These are phyloP conservation scores for Calendula officinalis DNA, from an alignment of 129 eudicot species.

Conservation along the genomic window DNA sequence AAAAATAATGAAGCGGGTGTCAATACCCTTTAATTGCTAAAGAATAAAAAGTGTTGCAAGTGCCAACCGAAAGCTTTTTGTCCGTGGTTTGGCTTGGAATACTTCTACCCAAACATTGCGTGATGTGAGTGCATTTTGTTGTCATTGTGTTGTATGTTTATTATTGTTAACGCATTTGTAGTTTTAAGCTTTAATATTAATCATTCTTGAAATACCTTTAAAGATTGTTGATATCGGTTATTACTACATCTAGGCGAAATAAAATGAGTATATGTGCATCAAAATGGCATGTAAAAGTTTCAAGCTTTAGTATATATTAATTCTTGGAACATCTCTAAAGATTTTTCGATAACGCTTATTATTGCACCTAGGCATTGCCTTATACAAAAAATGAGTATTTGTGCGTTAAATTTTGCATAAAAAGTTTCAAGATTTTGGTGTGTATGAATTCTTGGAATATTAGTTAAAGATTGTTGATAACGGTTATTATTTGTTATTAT, in stretches of 20 bases:
- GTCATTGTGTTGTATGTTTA: too few relatives aligned
- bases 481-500: not conserved
- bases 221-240: too few relatives aligned
- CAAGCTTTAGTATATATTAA: not conserved
- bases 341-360: too few relatives aligned
- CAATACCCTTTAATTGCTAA: conserved; percentile 67
- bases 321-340: not conserved
- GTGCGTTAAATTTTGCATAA: not conserved
- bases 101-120: conserved; percentile 70
- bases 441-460: conserved; percentile 15
- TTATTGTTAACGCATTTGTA: too few relatives aligned
- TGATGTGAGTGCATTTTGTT: conserved; percentile 71
- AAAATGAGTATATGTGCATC: too few relatives aligned
- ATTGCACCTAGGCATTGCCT: too few relatives aligned
- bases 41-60: conserved; percentile 74
- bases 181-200: too few relatives aligned
- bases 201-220: too few relatives aligned
- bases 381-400: too few relatives aligned
- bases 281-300: too few relatives aligned
- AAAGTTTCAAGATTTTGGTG: not conserved
- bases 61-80: conserved; percentile 85
- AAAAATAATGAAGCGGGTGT: conserved; percentile 53
- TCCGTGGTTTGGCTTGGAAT: conserved; percentile 84
- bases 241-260: too few relatives aligned
- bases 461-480: not conserved